Evolutionary conservation across 139 green algal species (phyloP).

Genomic region (Micractinium conductrix): DNA sequence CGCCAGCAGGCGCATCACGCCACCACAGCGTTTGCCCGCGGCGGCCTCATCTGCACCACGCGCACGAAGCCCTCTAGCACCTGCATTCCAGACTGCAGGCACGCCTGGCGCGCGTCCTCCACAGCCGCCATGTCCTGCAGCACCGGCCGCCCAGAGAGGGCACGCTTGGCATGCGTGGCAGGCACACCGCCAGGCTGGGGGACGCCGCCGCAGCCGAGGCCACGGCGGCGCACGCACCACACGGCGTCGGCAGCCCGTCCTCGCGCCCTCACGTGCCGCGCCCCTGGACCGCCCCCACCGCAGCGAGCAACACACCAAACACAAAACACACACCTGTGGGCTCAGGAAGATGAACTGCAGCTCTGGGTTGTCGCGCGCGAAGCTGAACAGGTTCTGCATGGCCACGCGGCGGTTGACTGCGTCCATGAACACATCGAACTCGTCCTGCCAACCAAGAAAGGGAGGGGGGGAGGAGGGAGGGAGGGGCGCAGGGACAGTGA

Average conservation of each 20-base stretch:
- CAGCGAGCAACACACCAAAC: no score
- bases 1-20: no score
- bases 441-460: neutral
- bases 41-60: slow-evolving; percentile 38
- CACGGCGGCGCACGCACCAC: no score
- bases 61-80: slow-evolving; percentile 41
- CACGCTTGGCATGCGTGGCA: neutral
- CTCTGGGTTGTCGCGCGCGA: slow-evolving; percentile 59
- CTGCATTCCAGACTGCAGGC: neutral
- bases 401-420: slow-evolving; percentile 60
- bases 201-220: neutral
- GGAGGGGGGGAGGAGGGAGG: neutral
- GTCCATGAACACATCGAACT: slow-evolving; percentile 74
- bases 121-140: slow-evolving; percentile 50
- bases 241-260: no score
- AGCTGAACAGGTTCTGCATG: slow-evolving; percentile 79
- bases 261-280: no score
- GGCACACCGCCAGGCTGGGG: no score
- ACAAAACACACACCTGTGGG: slow-evolving; percentile 66
- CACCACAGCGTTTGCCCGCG: slow-evolving; percentile 28
- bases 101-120: slow-evolving; percentile 48
- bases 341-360: slow-evolving; percentile 88
- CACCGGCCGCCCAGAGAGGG: neutral
- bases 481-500: no score
- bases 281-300: no score